Conservation (phyloP, 2,329 filamentous ascomycete genomes). For the Alternaria metachromatica region DNA sequence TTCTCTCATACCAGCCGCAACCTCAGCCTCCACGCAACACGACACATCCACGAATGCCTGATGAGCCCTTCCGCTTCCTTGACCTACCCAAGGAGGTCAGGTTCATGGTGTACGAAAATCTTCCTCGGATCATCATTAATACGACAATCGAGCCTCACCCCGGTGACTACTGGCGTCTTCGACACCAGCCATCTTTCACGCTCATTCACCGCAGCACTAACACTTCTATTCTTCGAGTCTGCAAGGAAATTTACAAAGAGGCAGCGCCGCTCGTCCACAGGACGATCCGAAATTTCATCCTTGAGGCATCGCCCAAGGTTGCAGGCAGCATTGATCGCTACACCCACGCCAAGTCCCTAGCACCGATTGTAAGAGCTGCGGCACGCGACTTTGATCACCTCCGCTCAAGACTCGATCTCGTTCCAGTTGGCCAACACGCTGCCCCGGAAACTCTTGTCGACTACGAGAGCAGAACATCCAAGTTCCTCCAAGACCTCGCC, state of each 20-base stretch:
- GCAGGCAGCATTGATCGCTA: background rate
- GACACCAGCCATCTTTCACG: background rate
- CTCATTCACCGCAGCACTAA: background rate
- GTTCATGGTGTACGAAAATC: background rate
- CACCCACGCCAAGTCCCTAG: background rate
- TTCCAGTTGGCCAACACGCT: background rate
- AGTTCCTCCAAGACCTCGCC: background rate
- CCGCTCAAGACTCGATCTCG: background rate
- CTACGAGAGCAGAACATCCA: background rate
- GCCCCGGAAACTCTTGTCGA: background rate
- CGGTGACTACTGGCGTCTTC: background rate
- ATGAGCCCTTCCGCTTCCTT: background rate
- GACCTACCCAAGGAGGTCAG: background rate
- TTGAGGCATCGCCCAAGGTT: background rate
- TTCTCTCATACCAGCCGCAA: background rate
- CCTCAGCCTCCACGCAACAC: background rate
- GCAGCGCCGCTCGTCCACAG: background rate
- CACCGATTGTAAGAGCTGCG: background rate
- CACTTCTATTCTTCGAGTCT: background rate
- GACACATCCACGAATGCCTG: background rate
- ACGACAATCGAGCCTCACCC: background rate
- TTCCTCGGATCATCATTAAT: background rate
- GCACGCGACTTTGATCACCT: background rate
- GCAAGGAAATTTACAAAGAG: background rate
- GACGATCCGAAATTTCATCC: background rate